Evolutionary conservation across 2,329 filamentous ascomycete genomes (phyloP).

Genomic region (Xylaria sp.): DNA sequence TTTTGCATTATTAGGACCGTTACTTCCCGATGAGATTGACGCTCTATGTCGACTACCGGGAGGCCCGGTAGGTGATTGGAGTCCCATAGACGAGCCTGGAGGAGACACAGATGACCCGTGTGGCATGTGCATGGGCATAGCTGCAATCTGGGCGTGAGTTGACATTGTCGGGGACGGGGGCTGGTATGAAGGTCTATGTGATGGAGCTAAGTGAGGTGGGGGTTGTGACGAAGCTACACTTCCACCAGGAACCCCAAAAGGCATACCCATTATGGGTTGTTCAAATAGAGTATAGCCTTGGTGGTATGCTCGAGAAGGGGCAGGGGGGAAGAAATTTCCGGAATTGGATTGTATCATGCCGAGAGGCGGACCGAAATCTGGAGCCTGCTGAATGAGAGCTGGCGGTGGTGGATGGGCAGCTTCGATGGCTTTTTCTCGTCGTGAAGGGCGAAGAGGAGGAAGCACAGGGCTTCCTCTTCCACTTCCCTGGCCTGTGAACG

Average conservation of each 20-base stretch:
- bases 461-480: slow-evolving; percentile 51
- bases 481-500: slow-evolving; percentile 49
- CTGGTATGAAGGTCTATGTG: slow-evolving; percentile 37
- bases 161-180: slow-evolving; percentile 45
- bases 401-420: slow-evolving; percentile 40
- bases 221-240: slow-evolving; percentile 38
- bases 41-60: slow-evolving; percentile 48
- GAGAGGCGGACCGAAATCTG: slow-evolving; percentile 47
- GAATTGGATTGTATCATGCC: slow-evolving; percentile 50
- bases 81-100: slow-evolving; percentile 41
- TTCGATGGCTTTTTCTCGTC: slow-evolving; percentile 45
- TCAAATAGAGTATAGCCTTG: slow-evolving; percentile 52
- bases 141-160: slow-evolving; percentile 43
- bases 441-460: slow-evolving; percentile 51
- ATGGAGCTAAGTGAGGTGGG: slow-evolving; percentile 30
- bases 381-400: slow-evolving; percentile 37
- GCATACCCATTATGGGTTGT: slow-evolving; percentile 44
- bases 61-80: slow-evolving; percentile 46
- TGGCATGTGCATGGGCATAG: slow-evolving; percentile 42
- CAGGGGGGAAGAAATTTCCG: slow-evolving; percentile 52
- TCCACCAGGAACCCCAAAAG: slow-evolving; percentile 40
- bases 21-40: slow-evolving; percentile 49
- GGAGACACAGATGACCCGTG: slow-evolving; percentile 45
- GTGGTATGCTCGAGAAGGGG: slow-evolving; percentile 51
- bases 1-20: slow-evolving; percentile 50